Evolutionary conservation across 768 basidiomycete genomes (phyloP).

Genomic region (Leccinum arenicola): DNA sequence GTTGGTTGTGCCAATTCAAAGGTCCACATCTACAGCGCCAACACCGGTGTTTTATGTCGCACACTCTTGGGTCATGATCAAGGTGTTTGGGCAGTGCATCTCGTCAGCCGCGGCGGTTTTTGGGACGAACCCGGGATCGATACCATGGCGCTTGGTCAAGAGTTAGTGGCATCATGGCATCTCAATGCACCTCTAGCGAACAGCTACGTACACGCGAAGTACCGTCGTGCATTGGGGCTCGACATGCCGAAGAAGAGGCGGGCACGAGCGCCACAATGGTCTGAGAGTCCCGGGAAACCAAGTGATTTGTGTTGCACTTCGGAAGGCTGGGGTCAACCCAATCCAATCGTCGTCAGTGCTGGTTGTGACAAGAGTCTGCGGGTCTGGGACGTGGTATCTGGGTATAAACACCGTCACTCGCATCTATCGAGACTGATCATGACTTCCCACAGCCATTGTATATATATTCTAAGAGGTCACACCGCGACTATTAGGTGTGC

Average conservation of each 20-base stretch:
- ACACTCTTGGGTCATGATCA: slow-evolving; percentile 81
- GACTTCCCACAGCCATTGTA: slow-evolving; percentile 46
- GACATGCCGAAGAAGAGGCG: slow-evolving; percentile 29
- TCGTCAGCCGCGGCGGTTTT: slow-evolving; percentile 66
- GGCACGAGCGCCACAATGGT: slow-evolving; percentile 16
- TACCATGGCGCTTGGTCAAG: slow-evolving; percentile 7
- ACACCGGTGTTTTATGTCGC: slow-evolving; percentile 69
- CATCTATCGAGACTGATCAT: slow-evolving; percentile 4
- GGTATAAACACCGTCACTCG: slow-evolving; percentile 44
- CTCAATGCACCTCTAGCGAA: slow-evolving; percentile 14
- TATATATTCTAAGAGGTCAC: slow-evolving; percentile 81
- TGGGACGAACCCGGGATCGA: slow-evolving; percentile 27
- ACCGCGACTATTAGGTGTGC: slow-evolving; percentile 89
- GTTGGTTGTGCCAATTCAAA: slow-evolving; percentile 84
- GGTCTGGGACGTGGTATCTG: slow-evolving; percentile 88
- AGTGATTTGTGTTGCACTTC: slow-evolving; percentile 63
- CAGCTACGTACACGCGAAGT: slow-evolving; percentile 28
- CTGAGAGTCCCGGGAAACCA: slow-evolving; percentile 32
- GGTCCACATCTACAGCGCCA: slow-evolving; percentile 82
- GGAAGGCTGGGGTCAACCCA: slow-evolving; percentile 87
- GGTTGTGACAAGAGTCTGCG: slow-evolving; percentile 91
- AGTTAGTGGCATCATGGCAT: neutral
- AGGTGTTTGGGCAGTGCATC: slow-evolving; percentile 91
- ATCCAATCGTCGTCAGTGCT: slow-evolving; percentile 81
- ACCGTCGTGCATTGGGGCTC: slow-evolving; percentile 52